phyloP scores from a whole-genome alignment of 768 basidiomycete species.

The Psilocybe cubensis region DNA sequence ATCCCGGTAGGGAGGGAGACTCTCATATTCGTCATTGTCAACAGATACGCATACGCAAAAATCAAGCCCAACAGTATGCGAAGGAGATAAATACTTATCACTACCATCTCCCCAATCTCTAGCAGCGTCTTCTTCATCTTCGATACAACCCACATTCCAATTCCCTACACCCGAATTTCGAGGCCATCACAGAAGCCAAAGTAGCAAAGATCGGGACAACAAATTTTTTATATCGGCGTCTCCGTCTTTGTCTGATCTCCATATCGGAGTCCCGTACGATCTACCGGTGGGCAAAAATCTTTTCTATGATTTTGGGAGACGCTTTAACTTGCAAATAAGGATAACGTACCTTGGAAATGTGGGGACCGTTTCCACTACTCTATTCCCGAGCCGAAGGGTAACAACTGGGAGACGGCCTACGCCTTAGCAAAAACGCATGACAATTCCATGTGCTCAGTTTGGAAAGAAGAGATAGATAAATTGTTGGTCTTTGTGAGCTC shows the following conservation, averaged over 20 bases:
- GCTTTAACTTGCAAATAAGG: neutral
- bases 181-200: neutral
- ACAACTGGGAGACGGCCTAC: conserved; percentile 29
- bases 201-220: neutral
- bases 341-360: neutral
- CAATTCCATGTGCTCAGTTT: conserved; percentile 31
- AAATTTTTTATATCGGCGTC: neutral
- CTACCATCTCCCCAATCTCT: no score
- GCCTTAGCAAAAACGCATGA: conserved; percentile 26
- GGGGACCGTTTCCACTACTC: neutral
- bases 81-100: no score
- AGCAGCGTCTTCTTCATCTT: no score
- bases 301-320: neutral
- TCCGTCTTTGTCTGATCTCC: neutral
- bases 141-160: neutral
- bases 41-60: no score
- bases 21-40: no score
- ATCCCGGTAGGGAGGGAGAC: no score
- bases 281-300: neutral
- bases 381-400: conserved; percentile 13
- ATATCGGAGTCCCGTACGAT: neutral
- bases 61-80: no score
- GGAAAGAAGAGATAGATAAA: conserved; percentile 34
- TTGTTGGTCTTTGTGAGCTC: conserved; percentile 34
- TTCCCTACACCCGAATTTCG: neutral